Base-by-base conservation (phyloP, 164 flowering plant species). In the Vitis amurensis region DNA sequence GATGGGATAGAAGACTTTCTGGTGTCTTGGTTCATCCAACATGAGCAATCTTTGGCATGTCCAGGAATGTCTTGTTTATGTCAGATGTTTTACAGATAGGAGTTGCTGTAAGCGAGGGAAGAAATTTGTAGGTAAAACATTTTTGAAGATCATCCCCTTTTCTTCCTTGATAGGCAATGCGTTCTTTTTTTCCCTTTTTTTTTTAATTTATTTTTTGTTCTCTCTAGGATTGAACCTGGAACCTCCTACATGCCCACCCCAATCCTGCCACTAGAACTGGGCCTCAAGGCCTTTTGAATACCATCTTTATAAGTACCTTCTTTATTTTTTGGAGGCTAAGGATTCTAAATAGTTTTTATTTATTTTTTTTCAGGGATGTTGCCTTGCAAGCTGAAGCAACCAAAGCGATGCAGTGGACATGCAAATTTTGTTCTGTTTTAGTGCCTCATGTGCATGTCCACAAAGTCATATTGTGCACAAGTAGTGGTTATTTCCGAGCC, bases 391-490 rank as follows among this genome's bases (percentile, higher is more conserved):
- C 92, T 71, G 77, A 86, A 67, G 74, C 63, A 61, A 64, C 76
- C 51, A 78, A 78, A 57, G 29, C 29, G 23, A 13, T 53, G 55
- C 12, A 70, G 30, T 86, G 85, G 90, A 80, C 63, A 50, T 90
- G 97, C 75, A 69, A 56, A 61, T 9, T 76, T 11, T 93, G 98
- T 79, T 75, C 82, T 27, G 57, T 73, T 23, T 66, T 70, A n/a
- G 64, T 55, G 48, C 93, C 93, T 0, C 98, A 92, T 66, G 55
- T 88, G 66, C 98, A 94, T 82, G 87, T 73, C 66, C 97, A 94
- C 81, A 83, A 80, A 79, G 82, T 88, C 57, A 77, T 94, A 44
- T 66, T 92, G 76, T 82, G 79, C 71, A 77, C 89, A 59, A 79
- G 90, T 73, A 87, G 86, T 79, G 91, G 82, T 71, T 88, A 90